Base-by-base conservation (phyloP, 805 yeast species). In the Scheffersomyces amazonensis region DNA sequence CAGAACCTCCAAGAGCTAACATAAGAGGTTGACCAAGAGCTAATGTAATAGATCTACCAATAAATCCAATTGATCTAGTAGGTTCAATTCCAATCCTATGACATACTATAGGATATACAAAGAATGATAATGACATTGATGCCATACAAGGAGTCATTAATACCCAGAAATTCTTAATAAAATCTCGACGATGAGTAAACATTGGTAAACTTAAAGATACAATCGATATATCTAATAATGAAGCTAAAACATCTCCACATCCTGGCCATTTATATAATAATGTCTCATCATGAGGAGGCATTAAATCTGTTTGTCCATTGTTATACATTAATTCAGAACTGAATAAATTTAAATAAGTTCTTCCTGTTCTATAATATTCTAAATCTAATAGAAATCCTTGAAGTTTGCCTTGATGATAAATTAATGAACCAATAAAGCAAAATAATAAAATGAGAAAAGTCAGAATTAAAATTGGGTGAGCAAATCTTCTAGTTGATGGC, bases 11-110 rank as follows among this genome's bases (percentile, higher is more conserved):
- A 24, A 86, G 60, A 0, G 87, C 71, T n/a, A 61, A 60, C 10
- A 83, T 78, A 44, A 85, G 69, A 1, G 95, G 95, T 0, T 86
- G 76, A 0, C 93, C 95, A 32, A 86, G 64, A 0, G 93, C 91
- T 49, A 85, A 69, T 0, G 95, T 86, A 13, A 83, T 87, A 9
- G 87, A 81, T 42, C 95, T 65, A 2, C 90, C 91, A 2, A 85
- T 82, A 53, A 83, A 85, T 1, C 91, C 93, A 23, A 86, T 68
- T 0, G 90, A 71, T 19, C 84, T 62, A 17, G 66, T 58, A 0
- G 85, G 51, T 5, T 80, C 69, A 4, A 86, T 80, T 1, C 89
- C 89, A 20, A 86, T 60, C 10, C 74, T 73, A 54, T 74, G 75
- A 49, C 89, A 80, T 11, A 83, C 52, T 2, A 85, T 72, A 0